Evolutionary conservation across 2,329 filamentous ascomycete genomes (phyloP).

Genomic region (Aspergillus fijiensis): DNA sequence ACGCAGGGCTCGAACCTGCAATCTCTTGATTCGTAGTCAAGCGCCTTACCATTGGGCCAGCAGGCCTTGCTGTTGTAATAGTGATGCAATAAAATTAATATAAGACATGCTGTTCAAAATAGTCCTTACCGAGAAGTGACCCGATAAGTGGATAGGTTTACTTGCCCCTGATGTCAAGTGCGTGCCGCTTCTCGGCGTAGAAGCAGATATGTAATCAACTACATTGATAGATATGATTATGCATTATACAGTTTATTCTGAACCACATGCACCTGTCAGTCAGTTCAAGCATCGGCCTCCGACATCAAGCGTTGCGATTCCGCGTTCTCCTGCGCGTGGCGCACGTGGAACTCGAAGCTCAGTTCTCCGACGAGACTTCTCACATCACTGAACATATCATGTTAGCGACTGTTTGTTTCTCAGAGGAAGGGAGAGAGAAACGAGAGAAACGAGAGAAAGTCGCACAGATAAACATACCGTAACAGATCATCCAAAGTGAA

Average conservation of each 20-base stretch:
- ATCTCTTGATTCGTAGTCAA: constrained; percentile 45
- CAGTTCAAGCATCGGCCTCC: neutral
- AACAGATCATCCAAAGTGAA: constrained; percentile 30
- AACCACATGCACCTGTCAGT: neutral
- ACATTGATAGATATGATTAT: no score
- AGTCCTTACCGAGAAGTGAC: no score
- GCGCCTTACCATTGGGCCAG: constrained; percentile 26
- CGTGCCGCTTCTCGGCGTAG: no score
- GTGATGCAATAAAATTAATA: neutral
- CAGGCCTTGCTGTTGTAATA: constrained; percentile 10
- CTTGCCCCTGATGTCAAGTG: fast-evolving
- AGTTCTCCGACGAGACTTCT: constrained; percentile 34
- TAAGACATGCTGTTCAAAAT: neutral
- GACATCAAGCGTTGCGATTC: constrained; percentile 17
- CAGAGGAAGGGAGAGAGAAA: no score
- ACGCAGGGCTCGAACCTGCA: constrained; percentile 49
- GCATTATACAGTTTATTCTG: neutral
- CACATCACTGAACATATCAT: constrained; percentile 21
- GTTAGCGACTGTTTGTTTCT: neutral
- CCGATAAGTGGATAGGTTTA: no score
- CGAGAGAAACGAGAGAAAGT: no score
- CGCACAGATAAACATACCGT: constrained; percentile 20
- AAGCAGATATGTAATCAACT: no score
- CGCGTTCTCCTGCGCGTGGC: neutral
- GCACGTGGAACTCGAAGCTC: constrained; percentile 29